Evolutionary conservation across 2,329 filamentous ascomycete species (phyloP), one percentile per base, ranked within the genome.

Genomic region (Penicillium sp.): DNA sequence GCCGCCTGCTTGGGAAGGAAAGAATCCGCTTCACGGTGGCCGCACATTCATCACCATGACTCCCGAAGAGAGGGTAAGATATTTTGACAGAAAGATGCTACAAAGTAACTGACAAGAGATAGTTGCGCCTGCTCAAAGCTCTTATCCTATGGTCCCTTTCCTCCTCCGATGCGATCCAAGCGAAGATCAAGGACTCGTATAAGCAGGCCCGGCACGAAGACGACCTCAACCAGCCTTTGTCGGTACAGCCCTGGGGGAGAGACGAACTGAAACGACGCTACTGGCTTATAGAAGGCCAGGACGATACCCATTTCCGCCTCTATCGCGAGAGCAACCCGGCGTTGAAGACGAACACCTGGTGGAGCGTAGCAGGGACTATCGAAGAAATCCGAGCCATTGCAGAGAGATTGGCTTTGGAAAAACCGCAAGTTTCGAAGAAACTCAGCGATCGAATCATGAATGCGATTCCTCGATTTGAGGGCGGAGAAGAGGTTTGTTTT

Each of bases 191-290:
- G 69, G 85, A 92, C 62, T 88, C 87, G 16, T 95, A 97, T 81
- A 93, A 97, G 74, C 86, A 92, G 76, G 84, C 84, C 60, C 88
- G 93, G 59, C 89, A 93, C 66, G 90, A 85, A 59, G 85, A 85
- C 62, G 85, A 88, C 65, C 76, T 83, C 47, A 97, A 97, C 69
- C 91, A 97, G 64, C 89, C 92, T 8, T 80, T 95, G 35, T 92
- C 91, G 1, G 89, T 96, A 47, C 91, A 96, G 69, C 86, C 91
- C 4, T 97, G 92, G 92, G 92, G 92, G 8, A 83, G 84, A 12
- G 92, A 96, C 70, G 90, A 89, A 62, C 87, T 96, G 65, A 96
- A 94, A 78, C 86, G 94, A 56, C 86, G 91, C 59, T 99, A 97
- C 74, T 99, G 89, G 78, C 79, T 99, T 48, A 84, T 99, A 60